Base-by-base conservation (phyloP, 1,284 basidiomycete genomes). In the Volvariella volvacea region DNA sequence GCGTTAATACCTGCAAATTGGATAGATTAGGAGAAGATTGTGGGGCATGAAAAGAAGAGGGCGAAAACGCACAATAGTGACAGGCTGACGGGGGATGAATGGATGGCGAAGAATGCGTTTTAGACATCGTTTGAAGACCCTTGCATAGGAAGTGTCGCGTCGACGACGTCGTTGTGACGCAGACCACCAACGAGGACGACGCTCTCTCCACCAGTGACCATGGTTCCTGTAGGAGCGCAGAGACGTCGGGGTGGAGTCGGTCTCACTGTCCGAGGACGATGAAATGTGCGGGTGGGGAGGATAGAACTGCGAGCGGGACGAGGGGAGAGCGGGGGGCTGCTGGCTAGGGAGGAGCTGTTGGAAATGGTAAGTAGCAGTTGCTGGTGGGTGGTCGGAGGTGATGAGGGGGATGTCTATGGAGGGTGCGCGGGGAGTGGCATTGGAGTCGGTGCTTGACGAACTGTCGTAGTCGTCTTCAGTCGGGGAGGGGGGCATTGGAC, bases 21-120 rank as follows among this genome's bases (percentile, higher is more conserved):
- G 46, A 50, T n/a, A 20, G 55, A n/a, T 49, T 38, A 19, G 42
- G 37, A 43, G 30, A 34, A 39, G 45, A 52, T 16, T 46, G 42
- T 16, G 44, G 8, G 31, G 7, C 39, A n/a, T n/a, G n/a, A n/a
- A n/a, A n/a, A n/a, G 33, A 28, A 42, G 39, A 40, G 39, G 42
- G 19, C 44, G 36, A 40, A 45, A 15, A 70, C 83, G 61, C 53
- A 88, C 87, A 44, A 92, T 88, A 41, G 88, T 87, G 50, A 86
- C 72, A 8, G 88, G 88, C 50, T 87, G 86, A 48, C 78, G 80
- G 37, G 88, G 88, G 59, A 89, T 83, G 62, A 85, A 74, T 17
- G 85, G 87, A 63, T 86, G 83, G 45, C 83, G 75, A 15, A 88
- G 63, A 22, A 88, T 55, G 44, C 69, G 67, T 48, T 78, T 67